phyloP scores from a whole-genome alignment of 768 basidiomycete genomes.

The Serendipita vermifera region DNA sequence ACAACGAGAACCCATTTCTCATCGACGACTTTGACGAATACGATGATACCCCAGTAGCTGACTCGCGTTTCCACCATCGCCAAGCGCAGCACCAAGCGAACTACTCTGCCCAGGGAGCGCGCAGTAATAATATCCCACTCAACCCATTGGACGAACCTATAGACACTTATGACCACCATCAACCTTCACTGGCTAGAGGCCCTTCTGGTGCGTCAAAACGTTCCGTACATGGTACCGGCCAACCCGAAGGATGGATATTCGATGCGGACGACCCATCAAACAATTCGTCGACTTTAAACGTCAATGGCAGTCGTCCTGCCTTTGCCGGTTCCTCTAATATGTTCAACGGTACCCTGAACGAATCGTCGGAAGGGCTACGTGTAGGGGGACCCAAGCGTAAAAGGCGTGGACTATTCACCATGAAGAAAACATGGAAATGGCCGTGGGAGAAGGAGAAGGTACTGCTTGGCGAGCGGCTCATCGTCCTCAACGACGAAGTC shows the following conservation, averaged over 20 bases:
- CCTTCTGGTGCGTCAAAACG: slow-evolving; percentile 29
- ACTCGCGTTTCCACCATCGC: slow-evolving; percentile 5
- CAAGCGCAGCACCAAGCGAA: slow-evolving; percentile 16
- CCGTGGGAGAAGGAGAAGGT: slow-evolving; percentile 64
- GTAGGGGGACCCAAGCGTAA: slow-evolving; percentile 13
- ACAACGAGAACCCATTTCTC: slow-evolving; percentile 54
- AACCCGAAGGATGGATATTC: slow-evolving; percentile 61
- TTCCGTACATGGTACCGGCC: slow-evolving; percentile 31
- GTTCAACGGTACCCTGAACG: slow-evolving; percentile 2
- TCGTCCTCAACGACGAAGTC: slow-evolving; percentile 65
- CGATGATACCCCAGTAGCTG: slow-evolving; percentile 20
- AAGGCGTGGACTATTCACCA: slow-evolving; percentile 15
- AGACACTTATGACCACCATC: slow-evolving; percentile 4
- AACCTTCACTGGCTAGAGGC: slow-evolving; percentile 31
- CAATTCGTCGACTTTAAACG: slow-evolving; percentile 17
- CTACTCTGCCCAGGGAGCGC: not conserved
- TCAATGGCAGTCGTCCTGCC: slow-evolving; percentile 16
- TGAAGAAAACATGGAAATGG: slow-evolving; percentile 52
- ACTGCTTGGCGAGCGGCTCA: slow-evolving; percentile 60
- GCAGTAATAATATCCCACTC: not conserved
- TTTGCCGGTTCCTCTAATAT: slow-evolving; percentile 27
- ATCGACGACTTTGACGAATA: slow-evolving; percentile 52
- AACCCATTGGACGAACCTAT: slow-evolving; percentile 7
- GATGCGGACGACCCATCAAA: slow-evolving; percentile 43
- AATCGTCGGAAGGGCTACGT: slow-evolving; percentile 5